Evolutionary conservation across 192 early-diverging fungal species (phyloP), one percentile per base, ranked within the genome.

Genomic region (Mortierella hygrophila): DNA sequence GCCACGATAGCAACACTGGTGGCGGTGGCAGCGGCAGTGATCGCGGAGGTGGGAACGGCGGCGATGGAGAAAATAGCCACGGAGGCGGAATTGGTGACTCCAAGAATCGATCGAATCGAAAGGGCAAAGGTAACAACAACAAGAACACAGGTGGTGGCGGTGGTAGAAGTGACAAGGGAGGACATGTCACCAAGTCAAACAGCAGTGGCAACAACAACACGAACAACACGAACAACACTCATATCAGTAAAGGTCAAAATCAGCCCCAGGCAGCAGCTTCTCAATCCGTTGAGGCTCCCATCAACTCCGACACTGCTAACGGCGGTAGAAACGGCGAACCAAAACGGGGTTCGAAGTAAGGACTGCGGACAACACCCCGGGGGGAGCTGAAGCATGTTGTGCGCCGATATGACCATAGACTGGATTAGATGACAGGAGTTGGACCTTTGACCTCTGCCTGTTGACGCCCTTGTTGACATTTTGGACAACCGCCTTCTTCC

Each of bases 61-160:
- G n/a, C 18, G 20, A 15, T 38, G 49, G 26, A 47, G 46, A 32
- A 47, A 49, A 52, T 32, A 54, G 26, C 32, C n/a, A 16, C 57
- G 41, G 71, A 41, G 42, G 71, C 8, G 41, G 78, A 26, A 7
- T 35, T n/a, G 46, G 47, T 8, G 8, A 9, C 10, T 21, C 18
- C 55, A 77, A 76, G 57, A 78, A 44, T 26, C 15, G 81, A 70
- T 81, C 80, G 16, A 65, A 76, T 26, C 75, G 81, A 6, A 77
- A 76, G n/a, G 75, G 75, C 54, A 82, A 77, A 77, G 81, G 69
- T 77, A 82, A 82, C 60, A 70, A 60, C 54, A 46, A n/a, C 52
- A 72, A 52, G 49, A 63, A 11, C 54, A 11, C 20, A 26, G n/a
- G 74, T 49, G 35, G 54, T 44, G 49, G 54, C 10, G 40, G 18